phyloP scores from a whole-genome alignment of 2,329 filamentous ascomycete genomes.

The Fusarium sp. region DNA sequence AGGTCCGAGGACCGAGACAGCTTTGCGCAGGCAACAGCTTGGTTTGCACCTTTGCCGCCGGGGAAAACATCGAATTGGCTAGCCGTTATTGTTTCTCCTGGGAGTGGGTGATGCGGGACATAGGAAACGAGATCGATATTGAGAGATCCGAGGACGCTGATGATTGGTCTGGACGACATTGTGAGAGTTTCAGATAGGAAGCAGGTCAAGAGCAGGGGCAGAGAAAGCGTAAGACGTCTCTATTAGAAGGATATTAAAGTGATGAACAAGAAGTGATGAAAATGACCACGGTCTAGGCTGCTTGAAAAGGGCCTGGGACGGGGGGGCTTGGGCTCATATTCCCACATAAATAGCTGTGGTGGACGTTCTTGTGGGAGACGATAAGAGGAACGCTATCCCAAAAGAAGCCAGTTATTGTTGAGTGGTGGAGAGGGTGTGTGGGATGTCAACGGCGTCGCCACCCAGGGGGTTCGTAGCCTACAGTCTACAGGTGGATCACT shows the following conservation, averaged over 20 bases:
- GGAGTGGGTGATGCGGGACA: slow-evolving; percentile 73
- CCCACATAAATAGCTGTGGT: neutral
- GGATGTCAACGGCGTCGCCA: neutral
- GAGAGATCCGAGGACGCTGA: slow-evolving; percentile 71
- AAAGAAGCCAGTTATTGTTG: neutral
- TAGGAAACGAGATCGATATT: slow-evolving; percentile 79
- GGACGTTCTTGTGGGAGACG: neutral
- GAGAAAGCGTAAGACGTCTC: neutral
- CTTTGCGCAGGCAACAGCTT: slow-evolving; percentile 75
- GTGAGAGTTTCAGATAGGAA: neutral
- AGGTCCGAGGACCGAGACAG: slow-evolving; percentile 57
- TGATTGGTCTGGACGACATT: slow-evolving; percentile 3
- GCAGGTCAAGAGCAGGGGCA: neutral
- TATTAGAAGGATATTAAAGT: neutral
- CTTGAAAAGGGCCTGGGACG: neutral
- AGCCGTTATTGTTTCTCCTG: slow-evolving; percentile 77
- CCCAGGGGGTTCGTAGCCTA: neutral
- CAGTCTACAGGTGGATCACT: neutral
- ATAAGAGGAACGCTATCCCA: neutral
- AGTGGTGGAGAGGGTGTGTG: neutral
- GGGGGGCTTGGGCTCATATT: neutral
- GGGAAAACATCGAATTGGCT: slow-evolving; percentile 70
- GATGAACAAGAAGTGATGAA: neutral
- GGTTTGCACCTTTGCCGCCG: slow-evolving; percentile 82
- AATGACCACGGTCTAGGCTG: neutral